Base-by-base conservation (phyloP, 2,329 filamentous ascomycete genomes). In the Colletotrichum sp. region DNA sequence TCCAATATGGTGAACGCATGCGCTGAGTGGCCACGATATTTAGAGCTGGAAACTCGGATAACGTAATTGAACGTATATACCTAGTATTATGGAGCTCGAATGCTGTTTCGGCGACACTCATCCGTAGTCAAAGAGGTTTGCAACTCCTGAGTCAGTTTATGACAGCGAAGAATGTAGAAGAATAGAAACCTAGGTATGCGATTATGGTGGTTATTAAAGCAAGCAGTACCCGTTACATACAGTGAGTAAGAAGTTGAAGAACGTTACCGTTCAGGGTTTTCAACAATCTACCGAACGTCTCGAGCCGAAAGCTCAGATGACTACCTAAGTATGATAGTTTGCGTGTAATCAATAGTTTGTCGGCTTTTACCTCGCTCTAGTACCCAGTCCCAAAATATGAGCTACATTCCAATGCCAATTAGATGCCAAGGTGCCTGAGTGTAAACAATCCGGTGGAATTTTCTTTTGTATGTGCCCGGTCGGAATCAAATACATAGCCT, bases 181-280 rank as follows among this genome's bases (percentile, higher is more conserved):
- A 1, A 18, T 18, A 43, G 5, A 10, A 18, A 43, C 16, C 16
- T 9, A 10, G 10, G 8, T 18, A 43, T 18, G 16, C 1, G 8
- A 18, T 18, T 10, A 9, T 18, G 8, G 16, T 43, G 16, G 16
- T 18, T 18, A 43, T 43, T 0, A 18, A 5, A 9, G 16, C 36
- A 43, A 43, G 36, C 4, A 5, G 1, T 1, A 5, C 16, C 36
- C 14, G 14, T 38, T 38, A 38, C 14, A 10, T 43, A 10, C 16
- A 3, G 0, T 0, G 36, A 38, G 4, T 5, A 18, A 18, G 16
- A 18, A 8, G 8, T 18, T n/a, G 4, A 43, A 5, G 16, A 43
- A 43, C 8, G 36, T 43, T 43, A 18, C 8, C 4, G 8, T 43
- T 10, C 16, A 43, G 2, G 8, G 36, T n/a, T 43, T 10, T 10